A percentile compares a stretch with the other conserved stretches of the same genome.
phyloP scores from a whole-genome alignment of 768 basidiomycete species.

The Coprinopsis marcescibilis region DNA sequence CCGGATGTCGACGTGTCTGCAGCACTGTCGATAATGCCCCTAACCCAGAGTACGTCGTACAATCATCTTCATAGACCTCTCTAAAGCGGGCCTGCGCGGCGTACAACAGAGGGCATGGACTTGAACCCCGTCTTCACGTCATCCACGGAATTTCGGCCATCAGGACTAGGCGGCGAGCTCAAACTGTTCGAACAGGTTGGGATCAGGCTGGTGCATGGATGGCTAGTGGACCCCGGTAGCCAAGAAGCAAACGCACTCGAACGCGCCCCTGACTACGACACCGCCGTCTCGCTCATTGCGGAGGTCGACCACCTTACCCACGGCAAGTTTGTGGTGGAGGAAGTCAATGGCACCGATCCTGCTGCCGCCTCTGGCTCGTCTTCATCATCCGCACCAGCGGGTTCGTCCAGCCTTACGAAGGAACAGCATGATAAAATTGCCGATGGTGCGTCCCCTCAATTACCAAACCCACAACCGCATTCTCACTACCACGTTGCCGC shows the following conservation, averaged over 20 bases:
- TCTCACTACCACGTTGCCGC: constrained; percentile 1
- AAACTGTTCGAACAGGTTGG: constrained; percentile 80
- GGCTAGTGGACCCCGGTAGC: constrained; percentile 72
- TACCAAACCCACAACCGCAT: background rate
- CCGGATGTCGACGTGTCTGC: constrained; percentile 61
- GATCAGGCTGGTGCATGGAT: constrained; percentile 83
- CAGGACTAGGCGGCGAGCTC: constrained; percentile 64
- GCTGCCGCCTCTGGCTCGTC: constrained; percentile 1
- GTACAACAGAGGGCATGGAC: constrained; percentile 73
- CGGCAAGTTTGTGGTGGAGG: constrained; percentile 49
- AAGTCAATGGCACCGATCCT: constrained; percentile 19
- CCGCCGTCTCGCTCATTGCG: constrained; percentile 66
- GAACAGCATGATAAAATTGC: constrained; percentile 60
- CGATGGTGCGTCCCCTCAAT: constrained; percentile 47
- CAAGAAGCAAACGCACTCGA: constrained; percentile 51
- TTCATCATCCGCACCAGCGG: background rate
- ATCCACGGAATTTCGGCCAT: constrained; percentile 61
- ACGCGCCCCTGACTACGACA: constrained; percentile 63
- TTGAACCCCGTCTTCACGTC: constrained; percentile 81
- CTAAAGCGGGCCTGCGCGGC: background rate
- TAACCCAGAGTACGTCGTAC: constrained; percentile 60
- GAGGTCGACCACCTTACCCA: constrained; percentile 72
- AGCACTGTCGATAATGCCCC: constrained; percentile 70
- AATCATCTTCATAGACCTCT: background rate
- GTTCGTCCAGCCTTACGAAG: constrained; percentile 33